These are phyloP conservation scores for Ophiostoma tasmaniense DNA, from an alignment of 2,329 filamentous ascomycete genomes.

Conservation along the genomic window DNA sequence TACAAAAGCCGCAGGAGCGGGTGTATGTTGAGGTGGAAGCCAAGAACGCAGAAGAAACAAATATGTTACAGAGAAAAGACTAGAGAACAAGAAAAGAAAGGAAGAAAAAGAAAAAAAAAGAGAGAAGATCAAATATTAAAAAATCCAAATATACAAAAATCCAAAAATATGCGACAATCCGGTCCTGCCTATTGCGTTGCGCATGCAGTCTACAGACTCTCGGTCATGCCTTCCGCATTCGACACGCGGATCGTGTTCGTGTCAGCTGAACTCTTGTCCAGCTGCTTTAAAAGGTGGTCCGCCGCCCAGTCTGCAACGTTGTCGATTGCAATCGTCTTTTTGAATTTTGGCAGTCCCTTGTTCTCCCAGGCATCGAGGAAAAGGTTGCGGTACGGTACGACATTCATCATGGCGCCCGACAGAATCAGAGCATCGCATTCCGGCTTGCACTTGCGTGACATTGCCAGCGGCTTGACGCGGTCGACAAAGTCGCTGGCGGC, in stretches of 20 bases:
- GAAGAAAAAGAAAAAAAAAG: background rate
- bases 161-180: background rate
- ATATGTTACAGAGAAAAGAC: background rate
- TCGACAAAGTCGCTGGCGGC: conserved; percentile 7
- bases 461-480: conserved; percentile 8
- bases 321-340: conserved; percentile 9
- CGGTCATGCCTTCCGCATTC: background rate
- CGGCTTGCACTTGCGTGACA: conserved; percentile 10
- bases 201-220: background rate
- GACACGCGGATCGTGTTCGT: background rate
- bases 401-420: conserved; percentile 12
- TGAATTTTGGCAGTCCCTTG: conserved; percentile 7
- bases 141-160: background rate
- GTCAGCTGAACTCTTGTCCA: background rate
- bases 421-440: conserved; percentile 10
- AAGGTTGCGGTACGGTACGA: conserved; percentile 9
- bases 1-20: background rate
- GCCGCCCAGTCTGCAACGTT: conserved; percentile 9
- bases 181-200: background rate
- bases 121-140: background rate
- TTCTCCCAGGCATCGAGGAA: conserved; percentile 9
- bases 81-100: background rate
- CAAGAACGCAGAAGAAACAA: background rate
- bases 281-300: background rate
- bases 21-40: background rate